A percentile compares a stretch with the other conserved stretches of the same genome.
These are phyloP conservation scores for Nannochloropsis oceanica DNA, from an alignment of 108 stramenopile genomes.

Conservation along the genomic window DNA sequence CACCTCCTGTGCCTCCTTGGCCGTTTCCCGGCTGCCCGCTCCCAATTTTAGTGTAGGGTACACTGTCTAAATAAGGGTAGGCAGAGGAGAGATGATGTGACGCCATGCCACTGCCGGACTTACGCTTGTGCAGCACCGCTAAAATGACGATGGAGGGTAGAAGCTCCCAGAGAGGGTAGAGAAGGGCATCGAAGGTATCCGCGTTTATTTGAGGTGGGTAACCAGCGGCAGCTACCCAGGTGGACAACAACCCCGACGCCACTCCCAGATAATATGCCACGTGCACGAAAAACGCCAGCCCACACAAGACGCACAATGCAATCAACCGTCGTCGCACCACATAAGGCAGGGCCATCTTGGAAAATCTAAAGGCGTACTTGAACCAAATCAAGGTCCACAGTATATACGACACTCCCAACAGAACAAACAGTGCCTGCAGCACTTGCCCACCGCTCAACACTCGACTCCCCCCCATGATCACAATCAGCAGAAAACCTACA, in stretches of 20 bases:
- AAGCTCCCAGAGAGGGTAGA: not conserved
- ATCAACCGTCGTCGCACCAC: not conserved
- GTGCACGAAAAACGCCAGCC: not conserved
- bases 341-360: not conserved
- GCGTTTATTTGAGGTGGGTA: not conserved
- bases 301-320: not conserved
- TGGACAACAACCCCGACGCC: not conserved
- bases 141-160: not conserved
- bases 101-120: not conserved
- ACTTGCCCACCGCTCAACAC: not conserved
- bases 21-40: not conserved
- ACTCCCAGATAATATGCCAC: not conserved
- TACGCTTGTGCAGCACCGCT: not conserved
- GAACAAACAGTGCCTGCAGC: not conserved
- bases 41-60: not conserved
- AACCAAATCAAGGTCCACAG: not conserved
- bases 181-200: not conserved
- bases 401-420: not conserved
- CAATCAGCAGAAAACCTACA: not conserved
- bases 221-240: not conserved
- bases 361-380: not conserved
- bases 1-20: not conserved
- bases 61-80: not conserved
- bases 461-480: not conserved
- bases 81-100: not conserved